Evolutionary conservation across 257 asterid species (phyloP).

Genomic region (Solanum infundibuliforme): DNA sequence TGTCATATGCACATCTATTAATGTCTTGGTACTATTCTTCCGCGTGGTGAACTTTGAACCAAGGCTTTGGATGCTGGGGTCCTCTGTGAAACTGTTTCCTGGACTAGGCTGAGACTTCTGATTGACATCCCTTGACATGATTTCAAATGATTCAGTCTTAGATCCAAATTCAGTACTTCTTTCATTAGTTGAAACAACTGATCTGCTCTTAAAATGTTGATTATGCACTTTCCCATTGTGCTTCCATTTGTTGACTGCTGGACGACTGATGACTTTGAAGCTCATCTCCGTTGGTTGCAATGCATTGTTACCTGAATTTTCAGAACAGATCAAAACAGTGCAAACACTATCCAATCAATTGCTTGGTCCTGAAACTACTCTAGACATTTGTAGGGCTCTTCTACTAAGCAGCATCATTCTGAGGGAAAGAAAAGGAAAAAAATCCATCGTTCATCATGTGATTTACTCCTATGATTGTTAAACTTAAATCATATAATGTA

Average conservation of each 20-base stretch:
- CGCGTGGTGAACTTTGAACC: neutral
- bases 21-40: neutral
- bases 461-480: neutral
- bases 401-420: neutral
- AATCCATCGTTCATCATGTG: neutral
- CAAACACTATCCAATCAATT: neutral
- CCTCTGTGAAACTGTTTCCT: neutral
- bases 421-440: neutral
- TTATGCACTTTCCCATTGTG: neutral
- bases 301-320: neutral
- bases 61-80: neutral
- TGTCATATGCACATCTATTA: constrained; percentile 40
- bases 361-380: neutral
- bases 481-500: neutral
- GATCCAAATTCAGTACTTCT: neutral
- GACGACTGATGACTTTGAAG: constrained; percentile 10
- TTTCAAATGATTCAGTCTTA: constrained; percentile 2
- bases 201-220: neutral
- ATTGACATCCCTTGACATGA: constrained; percentile 2
- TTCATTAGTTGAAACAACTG: constrained; percentile 2
- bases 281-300: neutral
- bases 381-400: neutral
- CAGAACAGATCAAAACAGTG: neutral
- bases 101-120: neutral
- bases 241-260: constrained; percentile 1